phyloP scores from a whole-genome alignment of 257 asterid species.

The Paraleonurus japonicus region DNA sequence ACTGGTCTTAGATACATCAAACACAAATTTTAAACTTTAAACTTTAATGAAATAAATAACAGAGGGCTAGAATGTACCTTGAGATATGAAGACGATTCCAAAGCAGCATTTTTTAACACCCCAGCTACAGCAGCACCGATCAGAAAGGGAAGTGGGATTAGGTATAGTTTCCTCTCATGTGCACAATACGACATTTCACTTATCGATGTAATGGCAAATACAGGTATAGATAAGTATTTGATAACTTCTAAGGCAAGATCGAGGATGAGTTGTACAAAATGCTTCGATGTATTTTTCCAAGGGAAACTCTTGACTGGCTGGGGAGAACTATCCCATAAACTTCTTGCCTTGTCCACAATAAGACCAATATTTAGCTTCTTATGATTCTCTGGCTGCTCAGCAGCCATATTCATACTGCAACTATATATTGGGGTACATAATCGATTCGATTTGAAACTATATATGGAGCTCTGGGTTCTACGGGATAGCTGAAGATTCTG shows the following conservation, averaged over 20 bases:
- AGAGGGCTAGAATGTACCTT: conserved; percentile 44
- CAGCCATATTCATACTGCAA: conserved; percentile 65
- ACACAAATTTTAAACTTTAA: background rate
- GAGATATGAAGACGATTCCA: conserved; percentile 69
- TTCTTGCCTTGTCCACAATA: conserved; percentile 51
- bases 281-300: conserved; percentile 65
- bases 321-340: conserved; percentile 72
- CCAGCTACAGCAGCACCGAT: conserved; percentile 74
- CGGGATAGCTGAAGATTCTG: conserved; percentile 40
- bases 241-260: conserved; percentile 57
- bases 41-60: background rate
- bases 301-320: conserved; percentile 79
- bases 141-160: conserved; percentile 69
- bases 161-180: conserved; percentile 75
- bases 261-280: conserved; percentile 71
- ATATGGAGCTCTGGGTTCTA: conserved; percentile 32
- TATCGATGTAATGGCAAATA: conserved; percentile 55
- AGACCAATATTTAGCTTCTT: conserved; percentile 35
- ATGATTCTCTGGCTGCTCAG: conserved; percentile 57
- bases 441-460: conserved; percentile 39
- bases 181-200: conserved; percentile 97
- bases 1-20: background rate
- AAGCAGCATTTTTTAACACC: conserved; percentile 58
- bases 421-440: conserved; percentile 25
- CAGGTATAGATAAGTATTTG: conserved; percentile 61